A percentile compares a stretch with the other conserved stretches of the same genome.
These are phyloP conservation scores for Kernera saxatilis DNA, from an alignment of 345 rosid genomes.

Conservation along the genomic window DNA sequence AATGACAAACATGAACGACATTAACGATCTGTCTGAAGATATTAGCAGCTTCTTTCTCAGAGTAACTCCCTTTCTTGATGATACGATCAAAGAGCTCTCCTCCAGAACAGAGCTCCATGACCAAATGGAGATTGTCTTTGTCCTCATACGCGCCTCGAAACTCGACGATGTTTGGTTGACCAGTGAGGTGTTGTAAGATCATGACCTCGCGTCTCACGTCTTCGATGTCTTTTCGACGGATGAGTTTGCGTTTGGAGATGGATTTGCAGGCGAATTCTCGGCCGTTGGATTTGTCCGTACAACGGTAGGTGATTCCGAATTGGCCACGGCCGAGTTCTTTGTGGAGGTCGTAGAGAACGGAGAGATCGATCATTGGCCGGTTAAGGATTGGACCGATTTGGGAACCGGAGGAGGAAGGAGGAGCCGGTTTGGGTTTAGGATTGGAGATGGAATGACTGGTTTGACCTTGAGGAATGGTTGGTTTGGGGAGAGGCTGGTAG, in stretches of 20 bases:
- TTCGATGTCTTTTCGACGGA: slow-evolving; percentile 41
- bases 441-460: neutral
- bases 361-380: slow-evolving; percentile 57
- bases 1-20: slow-evolving; percentile 87
- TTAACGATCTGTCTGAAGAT: slow-evolving; percentile 72
- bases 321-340: slow-evolving; percentile 85
- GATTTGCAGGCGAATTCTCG: slow-evolving; percentile 75
- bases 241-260: slow-evolving; percentile 60
- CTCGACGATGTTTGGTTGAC: slow-evolving; percentile 87
- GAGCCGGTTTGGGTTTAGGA: slow-evolving; percentile 8
- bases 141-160: slow-evolving; percentile 84
- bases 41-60: slow-evolving; percentile 75
- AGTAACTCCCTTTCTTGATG: slow-evolving; percentile 58
- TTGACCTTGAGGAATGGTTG: slow-evolving; percentile 1
- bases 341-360: slow-evolving; percentile 44
- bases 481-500: slow-evolving; percentile 28
- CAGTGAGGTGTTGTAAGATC: slow-evolving; percentile 75
- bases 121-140: slow-evolving; percentile 50
- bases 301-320: slow-evolving; percentile 65
- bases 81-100: slow-evolving; percentile 95
- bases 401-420: slow-evolving; percentile 30
- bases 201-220: slow-evolving; percentile 69
- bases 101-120: slow-evolving; percentile 93
- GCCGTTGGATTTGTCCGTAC: slow-evolving; percentile 65
- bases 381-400: slow-evolving; percentile 45